Evolutionary conservation across 179 eudicot genomes (phyloP), one percentile per base, ranked within the genome.

Genomic region (Spinacia oleracea): DNA sequence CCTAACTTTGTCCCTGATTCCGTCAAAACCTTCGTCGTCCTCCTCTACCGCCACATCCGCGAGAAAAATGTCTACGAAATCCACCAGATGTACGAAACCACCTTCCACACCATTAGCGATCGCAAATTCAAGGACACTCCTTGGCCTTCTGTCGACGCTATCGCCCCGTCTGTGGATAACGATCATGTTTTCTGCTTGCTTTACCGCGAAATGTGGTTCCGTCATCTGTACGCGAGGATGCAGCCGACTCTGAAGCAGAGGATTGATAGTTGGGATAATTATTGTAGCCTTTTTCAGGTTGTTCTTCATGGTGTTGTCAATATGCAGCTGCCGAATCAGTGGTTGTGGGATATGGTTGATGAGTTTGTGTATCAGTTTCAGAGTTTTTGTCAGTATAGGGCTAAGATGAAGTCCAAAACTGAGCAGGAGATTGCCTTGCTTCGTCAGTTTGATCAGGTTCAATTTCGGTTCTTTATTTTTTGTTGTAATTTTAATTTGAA

Each of bases 291-390:
- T 42, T 93, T 93, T 46, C 97, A 90, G 90, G 98, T 84, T 65
- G 93, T 95, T 45, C 84, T 93, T 86, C 93, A 89, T 70, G 98
- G 97, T 3, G 91, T 88, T 48, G 95, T 95, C 55, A 93, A 89
- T 81, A 93, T 95, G 97, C 98, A 95, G 80, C 81, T 95, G 83
- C 98, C 97, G 5, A 95, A 95, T 77, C 98, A 95, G 86, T 95
- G 98, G 98, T 73, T 93, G 78, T 95, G 98, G 98, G 98, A 95
- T 86, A 91, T 93, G 98, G 95, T 93, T 34, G 97, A 95, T 88
- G 98, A 95, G 76, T 95, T 95, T 88, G 97, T 95, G 2, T 95
- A 90, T 67, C 98, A 95, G 84, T 95, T 95, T 72, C 98, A 93
- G 91, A 89, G 97, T 25, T 95, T 93, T 79, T 93, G 95, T 80